These are phyloP conservation scores for Tremella yokohamensis DNA, from an alignment of 768 basidiomycete species.

Conservation along the genomic window DNA sequence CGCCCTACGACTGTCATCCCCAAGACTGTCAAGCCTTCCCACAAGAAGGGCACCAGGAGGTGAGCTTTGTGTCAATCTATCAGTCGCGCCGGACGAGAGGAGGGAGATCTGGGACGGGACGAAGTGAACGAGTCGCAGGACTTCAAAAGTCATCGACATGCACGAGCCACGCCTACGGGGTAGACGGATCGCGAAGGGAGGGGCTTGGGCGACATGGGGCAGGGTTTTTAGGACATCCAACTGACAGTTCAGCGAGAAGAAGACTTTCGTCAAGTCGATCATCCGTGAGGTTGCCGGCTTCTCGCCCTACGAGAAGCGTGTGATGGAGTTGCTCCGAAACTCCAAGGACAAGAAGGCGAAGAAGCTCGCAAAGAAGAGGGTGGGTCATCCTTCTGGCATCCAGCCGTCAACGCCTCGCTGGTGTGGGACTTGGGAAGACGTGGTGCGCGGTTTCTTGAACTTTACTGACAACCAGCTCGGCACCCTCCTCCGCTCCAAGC, in stretches of 20 bases:
- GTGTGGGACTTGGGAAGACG: neutral
- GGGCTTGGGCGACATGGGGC: too few relatives aligned
- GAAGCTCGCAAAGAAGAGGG: constrained; percentile 99
- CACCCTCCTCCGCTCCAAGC: constrained; percentile 95
- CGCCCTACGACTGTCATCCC: constrained; percentile 81
- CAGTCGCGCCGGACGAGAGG: neutral
- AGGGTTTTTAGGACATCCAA: too few relatives aligned
- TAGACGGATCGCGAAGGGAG: neutral
- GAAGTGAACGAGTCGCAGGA: neutral
- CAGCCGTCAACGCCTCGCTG: neutral
- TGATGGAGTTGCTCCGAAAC: constrained; percentile 97
- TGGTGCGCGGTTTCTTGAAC: neutral
- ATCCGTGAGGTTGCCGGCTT: constrained; percentile 97
- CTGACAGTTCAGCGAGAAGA: constrained; percentile 59
- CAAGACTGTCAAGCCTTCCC: constrained; percentile 70
- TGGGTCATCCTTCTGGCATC: constrained; percentile 51
- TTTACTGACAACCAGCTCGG: constrained; percentile 64
- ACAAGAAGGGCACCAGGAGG: constrained; percentile 88
- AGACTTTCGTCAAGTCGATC: constrained; percentile 86
- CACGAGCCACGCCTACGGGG: too few relatives aligned
- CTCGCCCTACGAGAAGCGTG: constrained; percentile 94
- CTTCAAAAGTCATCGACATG: too few relatives aligned
- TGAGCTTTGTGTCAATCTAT: constrained; percentile 22
- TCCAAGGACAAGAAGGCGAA: constrained; percentile 99
- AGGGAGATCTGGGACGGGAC: neutral